These are phyloP conservation scores for Penicillium vulpinum DNA, from an alignment of 2,329 filamentous ascomycete genomes.

Conservation along the genomic window DNA sequence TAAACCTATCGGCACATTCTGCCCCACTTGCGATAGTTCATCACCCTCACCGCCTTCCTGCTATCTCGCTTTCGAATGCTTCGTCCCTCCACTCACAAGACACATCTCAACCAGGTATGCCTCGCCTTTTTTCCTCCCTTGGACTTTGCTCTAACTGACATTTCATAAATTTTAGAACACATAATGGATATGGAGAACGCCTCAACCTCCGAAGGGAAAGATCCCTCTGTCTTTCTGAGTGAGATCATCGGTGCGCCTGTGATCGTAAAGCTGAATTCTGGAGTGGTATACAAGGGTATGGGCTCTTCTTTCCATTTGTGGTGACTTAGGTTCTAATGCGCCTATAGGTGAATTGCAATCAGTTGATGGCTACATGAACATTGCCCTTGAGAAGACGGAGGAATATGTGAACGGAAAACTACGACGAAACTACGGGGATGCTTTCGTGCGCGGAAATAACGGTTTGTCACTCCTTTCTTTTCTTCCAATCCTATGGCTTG, in stretches of 20 bases:
- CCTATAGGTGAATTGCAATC: conserved; percentile 83
- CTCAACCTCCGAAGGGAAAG: conserved; percentile 70
- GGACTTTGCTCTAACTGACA: neutral
- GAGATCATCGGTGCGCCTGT: conserved; percentile 94
- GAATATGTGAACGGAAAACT: conserved; percentile 86
- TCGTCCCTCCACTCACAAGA: neutral
- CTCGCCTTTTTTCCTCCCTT: neutral
- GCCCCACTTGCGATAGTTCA: conserved; percentile 11
- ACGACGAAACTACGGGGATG: conserved; percentile 83
- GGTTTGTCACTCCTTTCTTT: conserved; percentile 54
- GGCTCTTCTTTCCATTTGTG: neutral
- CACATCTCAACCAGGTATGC: neutral
- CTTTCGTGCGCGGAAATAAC: conserved; percentile 95
- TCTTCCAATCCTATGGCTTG: neutral
- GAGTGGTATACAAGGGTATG: conserved; percentile 94
- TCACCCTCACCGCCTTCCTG: conserved; percentile 7
- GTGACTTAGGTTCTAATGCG: neutral
- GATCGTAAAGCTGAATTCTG: conserved; percentile 97
- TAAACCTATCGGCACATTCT: neutral
- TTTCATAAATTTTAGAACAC: neutral
- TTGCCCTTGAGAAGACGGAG: conserved; percentile 91
- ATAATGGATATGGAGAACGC: conserved; percentile 70
- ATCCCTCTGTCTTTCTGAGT: conserved; percentile 88
- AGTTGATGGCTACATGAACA: conserved; percentile 99
- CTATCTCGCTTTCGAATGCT: conserved; percentile 7